Base-by-base conservation (phyloP, 2,329 filamentous ascomycete genomes). In the Fusarium coffeatum region DNA sequence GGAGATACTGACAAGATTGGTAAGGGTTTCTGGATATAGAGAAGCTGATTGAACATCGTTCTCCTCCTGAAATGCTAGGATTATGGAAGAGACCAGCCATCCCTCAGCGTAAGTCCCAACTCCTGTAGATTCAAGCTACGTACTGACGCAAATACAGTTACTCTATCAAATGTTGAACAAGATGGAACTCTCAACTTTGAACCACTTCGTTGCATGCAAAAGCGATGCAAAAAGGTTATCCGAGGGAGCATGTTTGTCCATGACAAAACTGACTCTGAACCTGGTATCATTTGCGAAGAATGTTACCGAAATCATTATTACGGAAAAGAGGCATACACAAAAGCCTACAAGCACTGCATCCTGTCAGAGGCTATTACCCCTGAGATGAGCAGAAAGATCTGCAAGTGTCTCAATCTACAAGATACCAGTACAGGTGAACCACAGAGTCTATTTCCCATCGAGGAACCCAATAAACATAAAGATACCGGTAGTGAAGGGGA, bases 51-150 rank as follows among this genome's bases (percentile, higher is more conserved):
- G 71, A 73, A n/a, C 70, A 73, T 54, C 70, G 71, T 2, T 53
- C 67, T 13, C 61, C 65, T 5, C 61, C 55, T 15, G 65, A 72
- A 22, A 69, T 54, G 18, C 43, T 72, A 18, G 60, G 68, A 2
- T 67, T 67, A 25, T 69, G 68, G 68, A 73, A 72, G 45, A 58
- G 60, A 15, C 71, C 70, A n/a, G 69, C 70, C 8, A 71, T 71
- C 25, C 69, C 70, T 20, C 70, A 72, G 46, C 66, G 69, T 70
- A 40, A 67, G 62, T 55, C 47, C 16, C 20, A 7, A 40, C 15
- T 20, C 37, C 5, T 13, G 3, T 8, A 10, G 7, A n/a, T 34
- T 1, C 13, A 6, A 6, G 2, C 0, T n/a, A 3, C 22, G 4
- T 34, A 41, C 48, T 57, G 15, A 49, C 8, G n/a, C 6, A 20